Evolutionary conservation across 371 early-diverging fungal genomes (phyloP), one percentile per base, ranked within the genome.

Genomic region (Mortierella sp.): DNA sequence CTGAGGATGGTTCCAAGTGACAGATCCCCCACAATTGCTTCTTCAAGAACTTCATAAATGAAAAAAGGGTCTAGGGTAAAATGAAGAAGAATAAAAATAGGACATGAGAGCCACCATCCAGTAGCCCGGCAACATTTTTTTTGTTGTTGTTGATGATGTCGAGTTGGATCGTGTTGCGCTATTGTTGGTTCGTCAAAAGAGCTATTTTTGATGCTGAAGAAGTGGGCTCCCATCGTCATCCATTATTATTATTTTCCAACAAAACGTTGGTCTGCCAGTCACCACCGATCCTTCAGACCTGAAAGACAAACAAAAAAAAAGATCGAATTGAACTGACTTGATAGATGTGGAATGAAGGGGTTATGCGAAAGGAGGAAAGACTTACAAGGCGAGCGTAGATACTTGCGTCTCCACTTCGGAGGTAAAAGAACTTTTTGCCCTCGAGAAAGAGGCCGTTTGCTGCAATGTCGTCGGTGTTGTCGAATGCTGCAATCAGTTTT

Each of bases 351-450:
- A 22, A 29, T 29, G 29, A 2, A 34, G 37, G 31, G 34, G 31
- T 29, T 13, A 22, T 13, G 19, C 19, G 8, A 58, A 58, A 29
- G 10, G 7, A 29, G 47, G 47, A 53, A 29, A 29, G 10, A 64
- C 68, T 79, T 86, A 95, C 97, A 89, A 92, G 87, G 83, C 95
- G 96, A 72, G 92, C 95, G 80, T 96, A 95, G 78, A 97, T 91
- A 71, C 88, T 88, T 47, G 92, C 89, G 37, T 92, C 70, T 8
- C 48, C 93, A 77, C 94, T 92, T 64, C 92, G 76, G 26, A 97
- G 83, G 13, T 90, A 86, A 69, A 95, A 87, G 87, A 96, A 95
- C 90, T 95, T 96, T 63, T 78, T 87, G 76, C 92, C 91, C 64
- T 85, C 89, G 26, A 94, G 39, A 73, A 87, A 89, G 71, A 97